These are phyloP conservation scores for Sporothrix brunneoviolacea DNA, from an alignment of 2,329 filamentous ascomycete species.

Conservation along the genomic window DNA sequence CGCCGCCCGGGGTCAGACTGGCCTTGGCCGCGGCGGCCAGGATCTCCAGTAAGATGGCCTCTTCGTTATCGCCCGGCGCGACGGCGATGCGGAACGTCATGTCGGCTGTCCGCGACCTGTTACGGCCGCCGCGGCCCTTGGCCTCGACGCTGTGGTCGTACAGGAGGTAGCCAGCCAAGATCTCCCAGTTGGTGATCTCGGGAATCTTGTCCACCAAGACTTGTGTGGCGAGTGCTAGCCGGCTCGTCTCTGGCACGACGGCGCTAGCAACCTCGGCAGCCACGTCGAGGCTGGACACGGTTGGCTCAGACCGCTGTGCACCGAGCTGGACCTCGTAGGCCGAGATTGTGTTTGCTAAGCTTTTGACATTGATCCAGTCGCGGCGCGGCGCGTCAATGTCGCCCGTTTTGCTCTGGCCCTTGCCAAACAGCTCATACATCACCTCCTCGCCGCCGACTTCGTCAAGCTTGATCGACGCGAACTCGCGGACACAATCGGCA, in stretches of 20 bases:
- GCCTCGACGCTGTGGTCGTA: conserved; percentile 75
- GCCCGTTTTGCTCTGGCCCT: conserved; percentile 55
- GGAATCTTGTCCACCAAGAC: conserved; percentile 75
- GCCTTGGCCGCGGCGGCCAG: conserved; percentile 76
- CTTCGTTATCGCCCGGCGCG: conserved; percentile 68
- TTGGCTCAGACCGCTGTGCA: conserved; percentile 26
- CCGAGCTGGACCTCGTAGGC: conserved; percentile 69
- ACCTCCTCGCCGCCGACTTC: conserved; percentile 74
- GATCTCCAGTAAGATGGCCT: conserved; percentile 79
- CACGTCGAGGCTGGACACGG: conserved; percentile 29
- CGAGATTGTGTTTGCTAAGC: conserved; percentile 74
- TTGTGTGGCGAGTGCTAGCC: conserved; percentile 80
- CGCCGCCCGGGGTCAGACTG: conserved; percentile 56
- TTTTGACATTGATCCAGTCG: conserved; percentile 90
- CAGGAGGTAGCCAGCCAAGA: conserved; percentile 80
- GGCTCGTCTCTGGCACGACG: conserved; percentile 61
- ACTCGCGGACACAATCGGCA: conserved; percentile 75
- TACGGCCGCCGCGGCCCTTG: conserved; percentile 27
- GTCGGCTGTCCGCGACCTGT: conserved; percentile 37
- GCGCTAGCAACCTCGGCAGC: conserved; percentile 38
- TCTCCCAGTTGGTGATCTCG: conserved; percentile 81
- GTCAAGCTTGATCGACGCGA: conserved; percentile 72
- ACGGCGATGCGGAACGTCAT: conserved; percentile 63
- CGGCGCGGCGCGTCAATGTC: conserved; percentile 69
- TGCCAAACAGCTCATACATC: conserved; percentile 67